Percentiles rank a stretch among this genome's conserved stretches.
Evolutionary conservation across 768 basidiomycete genomes (phyloP).

Genomic region (Suillus clintonianus): DNA sequence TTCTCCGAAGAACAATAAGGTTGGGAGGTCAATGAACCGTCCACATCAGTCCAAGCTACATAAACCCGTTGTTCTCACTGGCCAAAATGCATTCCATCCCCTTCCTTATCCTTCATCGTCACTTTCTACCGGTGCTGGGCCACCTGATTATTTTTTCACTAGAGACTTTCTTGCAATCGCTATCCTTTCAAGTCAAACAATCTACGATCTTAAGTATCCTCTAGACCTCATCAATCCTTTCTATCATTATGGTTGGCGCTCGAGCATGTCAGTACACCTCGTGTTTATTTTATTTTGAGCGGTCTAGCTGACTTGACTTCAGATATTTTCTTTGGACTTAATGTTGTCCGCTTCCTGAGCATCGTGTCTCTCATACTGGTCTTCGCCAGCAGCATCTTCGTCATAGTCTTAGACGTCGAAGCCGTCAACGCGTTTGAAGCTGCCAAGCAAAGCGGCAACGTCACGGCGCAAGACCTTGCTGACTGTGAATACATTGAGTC

Average conservation of each 20-base stretch:
- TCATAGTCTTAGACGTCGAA: conserved; percentile 69
- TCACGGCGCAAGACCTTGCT: conserved; percentile 33
- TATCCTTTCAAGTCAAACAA: conserved; percentile 2
- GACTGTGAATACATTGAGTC: conserved; percentile 82
- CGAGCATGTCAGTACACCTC: conserved; percentile 47
- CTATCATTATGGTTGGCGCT: conserved; percentile 23
- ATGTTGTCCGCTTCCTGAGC: conserved; percentile 75
- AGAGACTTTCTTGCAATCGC: conserved; percentile 15
- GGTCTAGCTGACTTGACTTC: conserved; percentile 6
- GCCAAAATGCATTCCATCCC: conserved; percentile 9
- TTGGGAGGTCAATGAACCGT: conserved; percentile 14
- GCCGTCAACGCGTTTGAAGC: conserved; percentile 70
- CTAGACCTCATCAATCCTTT: neutral
- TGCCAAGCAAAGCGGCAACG: conserved; percentile 34
- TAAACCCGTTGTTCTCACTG: conserved; percentile 11
- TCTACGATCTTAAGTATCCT: neutral
- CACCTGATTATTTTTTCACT: conserved; percentile 24
- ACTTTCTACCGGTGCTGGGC: conserved; percentile 29
- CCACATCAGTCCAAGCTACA: conserved; percentile 16
- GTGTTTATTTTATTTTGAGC: neutral
- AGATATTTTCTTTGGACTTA: conserved; percentile 77
- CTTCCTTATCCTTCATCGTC: conserved; percentile 8
- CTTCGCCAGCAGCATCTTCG: conserved; percentile 76
- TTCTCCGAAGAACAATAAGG: conserved; percentile 33
- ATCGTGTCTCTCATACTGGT: conserved; percentile 79